phyloP scores from a whole-genome alignment of 257 asterid species.

The Solanum gandarillasii region DNA sequence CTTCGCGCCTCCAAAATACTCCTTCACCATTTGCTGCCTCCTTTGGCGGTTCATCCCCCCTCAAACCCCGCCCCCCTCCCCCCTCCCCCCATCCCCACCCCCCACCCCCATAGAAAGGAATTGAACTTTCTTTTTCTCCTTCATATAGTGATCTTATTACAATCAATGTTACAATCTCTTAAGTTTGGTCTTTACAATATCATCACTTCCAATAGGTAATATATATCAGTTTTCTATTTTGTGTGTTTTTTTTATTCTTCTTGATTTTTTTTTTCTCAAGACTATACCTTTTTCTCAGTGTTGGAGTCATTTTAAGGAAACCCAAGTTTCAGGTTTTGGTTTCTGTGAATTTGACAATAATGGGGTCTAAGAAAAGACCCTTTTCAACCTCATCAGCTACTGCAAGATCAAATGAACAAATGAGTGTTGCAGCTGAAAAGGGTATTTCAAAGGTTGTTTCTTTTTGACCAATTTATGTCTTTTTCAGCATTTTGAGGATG shows the following conservation, averaged over 20 bases:
- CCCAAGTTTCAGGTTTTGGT: constrained; percentile 1
- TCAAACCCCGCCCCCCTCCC: too few relatives aligned
- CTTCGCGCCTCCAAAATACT: not conserved
- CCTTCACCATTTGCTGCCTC: not conserved
- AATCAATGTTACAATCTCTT: constrained; percentile 42
- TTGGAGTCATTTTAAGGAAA: not conserved
- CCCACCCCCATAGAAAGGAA: not conserved
- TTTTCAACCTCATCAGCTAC: constrained; percentile 24
- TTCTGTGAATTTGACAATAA: constrained; percentile 18
- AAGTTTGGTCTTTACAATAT: constrained; percentile 30
- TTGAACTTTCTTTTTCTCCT: not conserved
- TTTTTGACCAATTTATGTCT: not conserved
- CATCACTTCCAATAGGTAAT: constrained; percentile 17
- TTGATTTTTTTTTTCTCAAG: not conserved
- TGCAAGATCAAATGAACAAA: constrained; percentile 6
- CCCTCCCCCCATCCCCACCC: not conserved
- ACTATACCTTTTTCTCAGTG: not conserved
- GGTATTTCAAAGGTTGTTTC: not conserved
- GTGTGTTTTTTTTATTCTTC: not conserved
- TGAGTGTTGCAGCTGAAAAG: not conserved
- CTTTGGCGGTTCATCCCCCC: not conserved
- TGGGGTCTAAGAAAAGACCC: constrained; percentile 37
- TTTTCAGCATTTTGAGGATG: not conserved
- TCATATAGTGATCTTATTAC: not conserved
- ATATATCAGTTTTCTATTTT: not conserved